phyloP scores from a whole-genome alignment of 192 early-diverging fungal genomes.

The Obelidium mucronatum region DNA sequence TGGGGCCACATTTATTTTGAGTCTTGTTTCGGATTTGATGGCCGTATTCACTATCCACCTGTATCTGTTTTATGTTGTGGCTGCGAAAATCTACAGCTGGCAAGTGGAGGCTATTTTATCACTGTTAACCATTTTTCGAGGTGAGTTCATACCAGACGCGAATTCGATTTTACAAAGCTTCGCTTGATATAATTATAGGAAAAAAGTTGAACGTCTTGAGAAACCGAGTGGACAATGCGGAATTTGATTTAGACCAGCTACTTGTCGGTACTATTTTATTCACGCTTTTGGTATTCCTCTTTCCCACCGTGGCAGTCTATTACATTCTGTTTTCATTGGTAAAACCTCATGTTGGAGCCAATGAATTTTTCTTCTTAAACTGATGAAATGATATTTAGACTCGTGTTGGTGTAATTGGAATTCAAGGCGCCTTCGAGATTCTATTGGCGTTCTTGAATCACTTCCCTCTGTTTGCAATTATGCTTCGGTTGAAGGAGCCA shows the following conservation, averaged over 20 bases:
- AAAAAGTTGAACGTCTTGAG: constrained; percentile 86
- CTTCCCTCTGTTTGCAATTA: constrained; percentile 94
- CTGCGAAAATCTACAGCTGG: constrained; percentile 93
- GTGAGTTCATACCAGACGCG: constrained; percentile 44
- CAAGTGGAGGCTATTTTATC: constrained; percentile 84
- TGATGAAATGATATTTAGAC: constrained; percentile 51
- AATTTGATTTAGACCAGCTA: constrained; percentile 95
- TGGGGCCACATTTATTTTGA: constrained; percentile 86
- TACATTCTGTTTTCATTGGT: constrained; percentile 90
- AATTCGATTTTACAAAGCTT: background rate
- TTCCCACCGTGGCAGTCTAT: constrained; percentile 94
- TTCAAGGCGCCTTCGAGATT: constrained; percentile 85
- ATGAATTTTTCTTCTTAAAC: background rate
- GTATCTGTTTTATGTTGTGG: constrained; percentile 95
- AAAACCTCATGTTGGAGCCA: constrained; percentile 31
- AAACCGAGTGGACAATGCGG: constrained; percentile 91
- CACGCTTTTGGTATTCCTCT: constrained; percentile 90
- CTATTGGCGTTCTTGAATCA: constrained; percentile 92
- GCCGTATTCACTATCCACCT: constrained; percentile 88
- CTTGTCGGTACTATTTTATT: constrained; percentile 94
- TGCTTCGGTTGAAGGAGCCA: constrained; percentile 87
- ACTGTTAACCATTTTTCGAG: constrained; percentile 92
- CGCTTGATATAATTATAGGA: constrained; percentile 49
- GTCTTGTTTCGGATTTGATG: constrained; percentile 84
- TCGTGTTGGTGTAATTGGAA: constrained; percentile 79